phyloP scores from a whole-genome alignment of 495 filamentous ascomycete species.

The Tuber magnatum region DNA sequence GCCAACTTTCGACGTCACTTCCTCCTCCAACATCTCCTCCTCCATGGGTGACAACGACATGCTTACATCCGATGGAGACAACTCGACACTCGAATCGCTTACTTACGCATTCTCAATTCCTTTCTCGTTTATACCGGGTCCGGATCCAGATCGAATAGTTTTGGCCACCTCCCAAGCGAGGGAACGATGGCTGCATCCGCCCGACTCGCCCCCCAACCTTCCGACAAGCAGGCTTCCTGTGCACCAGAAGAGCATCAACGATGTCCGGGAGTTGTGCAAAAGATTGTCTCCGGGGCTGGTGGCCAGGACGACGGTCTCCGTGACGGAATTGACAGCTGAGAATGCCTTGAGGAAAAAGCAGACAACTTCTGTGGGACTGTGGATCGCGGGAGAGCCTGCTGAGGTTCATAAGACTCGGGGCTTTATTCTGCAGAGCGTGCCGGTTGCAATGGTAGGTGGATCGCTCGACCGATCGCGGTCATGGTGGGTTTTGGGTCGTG shows the following conservation, averaged over 20 bases:
- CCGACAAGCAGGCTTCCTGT: slow-evolving; percentile 77
- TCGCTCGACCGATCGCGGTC: slow-evolving; percentile 4
- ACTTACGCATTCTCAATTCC: slow-evolving; percentile 89
- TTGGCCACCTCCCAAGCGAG: slow-evolving; percentile 77
- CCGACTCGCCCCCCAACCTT: slow-evolving; percentile 66
- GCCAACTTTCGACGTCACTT: slow-evolving; percentile 31
- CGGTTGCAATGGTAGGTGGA: slow-evolving; percentile 34
- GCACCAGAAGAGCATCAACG: slow-evolving; percentile 73
- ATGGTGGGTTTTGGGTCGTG: slow-evolving; percentile 2
- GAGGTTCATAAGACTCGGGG: slow-evolving; percentile 16
- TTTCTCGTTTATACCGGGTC: slow-evolving; percentile 83
- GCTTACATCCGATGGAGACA: slow-evolving; percentile 7
- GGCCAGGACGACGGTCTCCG: slow-evolving; percentile 71
- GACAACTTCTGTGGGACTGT: slow-evolving; percentile 35
- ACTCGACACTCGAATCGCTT: slow-evolving; percentile 24
- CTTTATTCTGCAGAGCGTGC: slow-evolving; percentile 37
- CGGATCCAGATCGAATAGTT: slow-evolving; percentile 82
- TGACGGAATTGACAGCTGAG: slow-evolving; percentile 56
- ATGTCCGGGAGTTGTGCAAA: slow-evolving; percentile 66
- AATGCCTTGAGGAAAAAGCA: slow-evolving; percentile 29
- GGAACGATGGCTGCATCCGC: slow-evolving; percentile 83
- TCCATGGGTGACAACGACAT: slow-evolving; percentile 1
- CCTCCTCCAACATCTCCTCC: slow-evolving; percentile 9
- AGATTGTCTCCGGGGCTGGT: slow-evolving; percentile 58
- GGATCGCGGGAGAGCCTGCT: slow-evolving; percentile 28